phyloP scores from a whole-genome alignment of 2,329 filamentous ascomycete genomes.

The Apiospora kogelbergensis region DNA sequence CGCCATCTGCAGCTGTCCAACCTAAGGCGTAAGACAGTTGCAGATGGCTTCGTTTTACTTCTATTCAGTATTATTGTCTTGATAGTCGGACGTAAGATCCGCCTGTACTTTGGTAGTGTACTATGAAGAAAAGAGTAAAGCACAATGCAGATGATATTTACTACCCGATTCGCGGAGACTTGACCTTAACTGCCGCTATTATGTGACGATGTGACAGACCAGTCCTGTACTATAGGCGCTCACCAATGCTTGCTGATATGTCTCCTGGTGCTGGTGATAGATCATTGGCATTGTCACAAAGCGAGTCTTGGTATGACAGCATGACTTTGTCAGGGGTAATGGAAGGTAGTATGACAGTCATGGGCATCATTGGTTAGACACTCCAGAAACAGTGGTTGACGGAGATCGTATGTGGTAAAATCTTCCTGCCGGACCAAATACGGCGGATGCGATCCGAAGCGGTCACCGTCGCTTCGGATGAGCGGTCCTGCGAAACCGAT shows the following conservation, averaged over 20 bases:
- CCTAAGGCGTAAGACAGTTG: conserved; percentile 15
- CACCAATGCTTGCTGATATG: background rate
- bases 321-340: no score
- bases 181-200: background rate
- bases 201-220: background rate
- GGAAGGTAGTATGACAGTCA: no score
- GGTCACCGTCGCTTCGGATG: background rate
- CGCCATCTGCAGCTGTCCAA: conserved; percentile 20
- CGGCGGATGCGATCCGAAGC: background rate
- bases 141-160: background rate
- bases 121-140: background rate
- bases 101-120: background rate
- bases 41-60: background rate
- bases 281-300: no score
- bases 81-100: background rate
- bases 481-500: background rate
- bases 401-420: background rate
- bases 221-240: background rate
- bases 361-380: no score
- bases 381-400: no score
- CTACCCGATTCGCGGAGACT: background rate
- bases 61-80: background rate
- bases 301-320: no score
- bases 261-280: background rate
- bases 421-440: background rate